Base-by-base conservation (phyloP, 1,139 yeast species). In the Saccharomyces hybrid region DNA sequence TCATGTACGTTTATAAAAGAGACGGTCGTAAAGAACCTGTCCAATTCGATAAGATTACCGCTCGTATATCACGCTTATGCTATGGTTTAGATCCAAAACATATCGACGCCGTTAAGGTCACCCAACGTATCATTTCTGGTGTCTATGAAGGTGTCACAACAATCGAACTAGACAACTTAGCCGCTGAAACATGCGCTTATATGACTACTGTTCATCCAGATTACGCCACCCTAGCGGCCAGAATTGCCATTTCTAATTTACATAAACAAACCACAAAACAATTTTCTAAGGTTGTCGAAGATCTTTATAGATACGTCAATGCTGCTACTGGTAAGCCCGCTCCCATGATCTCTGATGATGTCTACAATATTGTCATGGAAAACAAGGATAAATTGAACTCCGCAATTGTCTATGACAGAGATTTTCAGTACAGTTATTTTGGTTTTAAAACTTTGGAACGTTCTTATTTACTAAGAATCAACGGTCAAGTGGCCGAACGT, bases 191-290 rank as follows among this genome's bases (percentile, higher is more conserved):
- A 46, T 95, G 97, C 56, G 98, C 98, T 48, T 86, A 88, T 67
- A 86, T 91, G 96, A 88, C 97, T 59, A 93, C 98, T 20, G 82
- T 86, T 57, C 99, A 93, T 71, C 98, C 98, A 25, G 98, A 93
- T 73, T 91, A 93, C 66, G 96, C 97, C 50, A 83, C 83, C 48
- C 79, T 93, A 63, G 99, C 97, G 52, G 98, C 98, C 32, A 84
- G 99, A 74, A 84, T 93, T 59, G 97, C 96, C 41, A 87, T 91
- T 51, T 85, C 95, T 49, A 88, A 89, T 72, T 78, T 91, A 69
- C 97, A 91, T 77, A 90, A 88, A 73, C 96, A 88, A 54, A 88
- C 97, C 57, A 85, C 88, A 65, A 86, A 88, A 73, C 85, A 80
- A 69, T 90, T 86, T 68, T 84, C 95, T 50, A 84, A 83, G 64